Evolutionary conservation across 78 protist species (phyloP).

Genomic region (Tieghemostelium lacteum): DNA sequence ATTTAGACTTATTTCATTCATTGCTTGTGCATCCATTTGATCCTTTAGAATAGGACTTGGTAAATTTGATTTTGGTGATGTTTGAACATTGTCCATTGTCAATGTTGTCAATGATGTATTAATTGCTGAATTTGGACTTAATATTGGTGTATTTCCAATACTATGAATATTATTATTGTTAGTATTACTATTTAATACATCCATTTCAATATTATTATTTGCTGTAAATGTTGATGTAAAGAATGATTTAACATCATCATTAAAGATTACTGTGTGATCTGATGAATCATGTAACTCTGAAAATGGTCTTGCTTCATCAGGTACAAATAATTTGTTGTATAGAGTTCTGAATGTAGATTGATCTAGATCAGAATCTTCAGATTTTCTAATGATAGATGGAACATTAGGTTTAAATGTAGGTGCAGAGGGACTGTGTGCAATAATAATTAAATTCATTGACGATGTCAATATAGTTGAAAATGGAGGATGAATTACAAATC

Average conservation of each 20-base stretch:
- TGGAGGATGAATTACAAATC: constrained; percentile 59
- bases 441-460: constrained; percentile 59
- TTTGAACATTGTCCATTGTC: not conserved
- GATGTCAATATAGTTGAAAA: constrained; percentile 43
- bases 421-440: constrained; percentile 79
- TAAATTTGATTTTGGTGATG: not conserved
- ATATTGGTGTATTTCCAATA: not conserved
- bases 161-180: too few relatives aligned
- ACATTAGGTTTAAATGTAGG: constrained; percentile 73
- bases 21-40: not conserved
- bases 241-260: constrained; percentile 36
- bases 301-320: constrained; percentile 41
- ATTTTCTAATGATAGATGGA: constrained; percentile 65
- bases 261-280: constrained; percentile 12
- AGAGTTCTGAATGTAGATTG: constrained; percentile 10
- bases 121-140: not conserved
- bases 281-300: constrained; percentile 21
- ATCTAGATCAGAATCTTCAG: constrained; percentile 3
- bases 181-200: not conserved
- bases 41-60: not conserved
- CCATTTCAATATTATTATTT: constrained; percentile 43
- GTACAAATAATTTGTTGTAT: constrained; percentile 51
- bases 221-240: constrained; percentile 58
- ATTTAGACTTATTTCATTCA: not conserved
- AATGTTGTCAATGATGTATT: not conserved